Evolutionary conservation across 2,329 filamentous ascomycete genomes (phyloP).

Genomic region (Colletotrichum euphorbiae): DNA sequence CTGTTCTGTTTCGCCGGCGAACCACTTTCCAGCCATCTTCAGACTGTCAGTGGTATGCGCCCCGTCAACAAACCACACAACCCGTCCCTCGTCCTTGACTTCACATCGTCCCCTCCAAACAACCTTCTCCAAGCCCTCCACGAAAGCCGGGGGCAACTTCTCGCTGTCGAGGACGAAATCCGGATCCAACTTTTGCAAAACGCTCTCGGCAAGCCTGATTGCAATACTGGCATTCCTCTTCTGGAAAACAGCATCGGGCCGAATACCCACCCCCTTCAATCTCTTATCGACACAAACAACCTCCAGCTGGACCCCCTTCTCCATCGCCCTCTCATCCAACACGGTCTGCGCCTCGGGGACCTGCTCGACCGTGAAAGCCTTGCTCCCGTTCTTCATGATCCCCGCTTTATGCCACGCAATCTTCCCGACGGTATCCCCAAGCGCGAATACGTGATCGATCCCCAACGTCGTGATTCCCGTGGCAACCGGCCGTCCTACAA

Average conservation of each 20-base stretch:
- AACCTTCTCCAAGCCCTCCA: constrained; percentile 73
- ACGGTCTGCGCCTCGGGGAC: constrained; percentile 60
- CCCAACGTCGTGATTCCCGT: constrained; percentile 83
- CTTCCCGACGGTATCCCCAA: constrained; percentile 81
- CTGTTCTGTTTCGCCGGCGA: constrained; percentile 70
- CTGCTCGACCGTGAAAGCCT: constrained; percentile 50
- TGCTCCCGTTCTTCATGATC: constrained; percentile 76
- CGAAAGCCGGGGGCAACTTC: constrained; percentile 65
- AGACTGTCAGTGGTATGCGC: constrained; percentile 91
- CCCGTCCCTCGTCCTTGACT: constrained; percentile 58
- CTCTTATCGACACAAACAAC: constrained; percentile 45
- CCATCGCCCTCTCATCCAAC: constrained; percentile 67
- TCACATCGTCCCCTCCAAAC: constrained; percentile 84
- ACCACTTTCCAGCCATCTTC: constrained; percentile 81
- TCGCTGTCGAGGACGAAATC: not conserved
- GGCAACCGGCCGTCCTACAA: constrained; percentile 67
- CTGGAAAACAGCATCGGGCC: constrained; percentile 65
- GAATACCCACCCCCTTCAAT: constrained; percentile 59
- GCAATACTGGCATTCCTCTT: constrained; percentile 70
- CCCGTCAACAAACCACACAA: constrained; percentile 85
- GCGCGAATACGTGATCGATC: constrained; percentile 85
- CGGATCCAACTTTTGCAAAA: constrained; percentile 56
- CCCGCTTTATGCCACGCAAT: constrained; percentile 95
- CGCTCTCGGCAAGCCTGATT: constrained; percentile 60
- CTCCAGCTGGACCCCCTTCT: constrained; percentile 55